Evolutionary conservation across 371 early-diverging fungal genomes (phyloP), one percentile per base, ranked within the genome.

Genomic region (Neoconidiobolus thromboides): DNA sequence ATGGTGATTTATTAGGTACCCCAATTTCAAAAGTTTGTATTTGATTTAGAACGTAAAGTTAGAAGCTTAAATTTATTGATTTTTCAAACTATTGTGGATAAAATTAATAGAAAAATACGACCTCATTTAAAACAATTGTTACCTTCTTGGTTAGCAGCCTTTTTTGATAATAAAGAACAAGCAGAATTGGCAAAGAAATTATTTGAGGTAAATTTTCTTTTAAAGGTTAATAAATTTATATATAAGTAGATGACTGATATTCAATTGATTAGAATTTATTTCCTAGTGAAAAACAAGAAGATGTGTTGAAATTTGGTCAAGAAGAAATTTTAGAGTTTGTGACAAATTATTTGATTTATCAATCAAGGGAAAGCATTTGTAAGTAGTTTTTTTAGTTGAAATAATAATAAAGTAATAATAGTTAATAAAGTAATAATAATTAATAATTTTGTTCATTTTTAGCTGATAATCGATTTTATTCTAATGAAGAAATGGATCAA

Each of bases 11-110:
- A 2, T 64, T 26, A 67, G 77, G 79, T 63, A 68, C 41, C 65
- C 65, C 48, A 52, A 79, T 40, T 84, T 76, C 61, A 68, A 54
- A 80, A 79, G 57, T 57, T 81, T 15, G 72, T 75, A 7, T 69
- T 79, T 5, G 83, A 82, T 61, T 73, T 78, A 2, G 82, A 84
- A 66, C 72, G 81, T 38, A 73, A 82, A 7, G 76, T 82, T 12
- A 73, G 83, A 38, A 60, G 76, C 14, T 63, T 71, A 48, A 72
- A 77, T 39, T 74, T 74, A 57, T 69, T 70, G 58, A 73, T 80
- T 2, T 80, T 81, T 62, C 41, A 63, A 5, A 55, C 74, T n/a
- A 65, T 82, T 15, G 75, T 79, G 6, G 64, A 64, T 9, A 66
- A 76, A 43, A 73, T 75, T 42, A 76, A 77, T 60, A 79, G 78